A percentile compares a stretch with the other conserved stretches of the same genome.
phyloP scores from a whole-genome alignment of 805 yeast genomes.

The Yamadazyma takamatsuzukensis region DNA sequence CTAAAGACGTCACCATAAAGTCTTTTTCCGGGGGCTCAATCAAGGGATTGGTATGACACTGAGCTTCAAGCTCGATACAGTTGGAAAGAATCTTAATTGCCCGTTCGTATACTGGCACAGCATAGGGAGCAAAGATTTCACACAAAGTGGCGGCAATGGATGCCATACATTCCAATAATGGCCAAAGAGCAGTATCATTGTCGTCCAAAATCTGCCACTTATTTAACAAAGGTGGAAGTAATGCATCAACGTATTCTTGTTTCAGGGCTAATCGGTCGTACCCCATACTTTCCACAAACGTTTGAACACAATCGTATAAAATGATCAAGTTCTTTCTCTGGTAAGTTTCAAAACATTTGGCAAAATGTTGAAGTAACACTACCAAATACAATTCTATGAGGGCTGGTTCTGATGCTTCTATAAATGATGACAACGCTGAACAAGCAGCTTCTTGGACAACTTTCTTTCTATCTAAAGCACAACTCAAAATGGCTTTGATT shows the following conservation, averaged over 20 bases:
- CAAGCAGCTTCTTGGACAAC: conserved; percentile 96
- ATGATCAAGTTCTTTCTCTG: conserved; percentile 79
- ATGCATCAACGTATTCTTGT: conserved; percentile 51
- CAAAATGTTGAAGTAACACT: conserved; percentile 66
- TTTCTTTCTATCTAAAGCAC: conserved; percentile 79
- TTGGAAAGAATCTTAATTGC: conserved; percentile 65
- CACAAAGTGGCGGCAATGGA: conserved; percentile 86
- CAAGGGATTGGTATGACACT: conserved; percentile 61
- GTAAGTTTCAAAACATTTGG: conserved; percentile 69
- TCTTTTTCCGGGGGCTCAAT: conserved; percentile 83
- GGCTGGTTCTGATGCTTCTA: conserved; percentile 68
- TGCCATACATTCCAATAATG: conserved; percentile 88
- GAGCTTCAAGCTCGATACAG: conserved; percentile 64
- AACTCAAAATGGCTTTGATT: conserved; percentile 66
- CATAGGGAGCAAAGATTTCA: conserved; percentile 81
- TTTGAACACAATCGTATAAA: conserved; percentile 86
- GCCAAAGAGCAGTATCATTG: conserved; percentile 84
- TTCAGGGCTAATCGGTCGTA: conserved; percentile 50
- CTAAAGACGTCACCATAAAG: conserved; percentile 83
- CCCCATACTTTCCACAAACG: conserved; percentile 77
- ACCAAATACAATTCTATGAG: conserved; percentile 60
- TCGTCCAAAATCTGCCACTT: conserved; percentile 79
- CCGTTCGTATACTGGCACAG: conserved; percentile 78
- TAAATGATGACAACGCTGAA: conserved; percentile 76
- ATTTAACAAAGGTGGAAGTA: conserved; percentile 76